Evolutionary conservation across 129 eudicot genomes (phyloP), one percentile per base, ranked within the genome.

Genomic region (Apium graveolens): DNA sequence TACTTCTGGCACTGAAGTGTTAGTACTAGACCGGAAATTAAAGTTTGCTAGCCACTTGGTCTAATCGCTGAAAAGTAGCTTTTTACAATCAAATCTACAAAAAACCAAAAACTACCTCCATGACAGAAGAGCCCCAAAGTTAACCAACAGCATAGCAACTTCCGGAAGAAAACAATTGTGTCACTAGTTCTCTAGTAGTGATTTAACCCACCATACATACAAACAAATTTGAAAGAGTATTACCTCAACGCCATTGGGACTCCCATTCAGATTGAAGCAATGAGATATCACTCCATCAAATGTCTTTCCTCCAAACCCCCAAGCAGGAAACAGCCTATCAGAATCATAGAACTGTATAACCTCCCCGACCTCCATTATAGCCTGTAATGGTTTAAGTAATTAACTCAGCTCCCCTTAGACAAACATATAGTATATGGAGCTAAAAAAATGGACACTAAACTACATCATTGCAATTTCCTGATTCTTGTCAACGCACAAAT

Each of bases 301-400:
- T 29, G 85, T 39, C 85, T 41, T 89, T 80, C 97, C 97, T 71
- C 99, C 99, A 77, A 95, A 96, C 24, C 99, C 99, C 99, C 99
- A 96, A 78, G 99, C 90, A 75, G 97, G 92, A 81, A 96, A 96
- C 39, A 77, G 86, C 78, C 84, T 90, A 71, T 96, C 97, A 45
- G 91, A 89, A 82, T 96, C 97, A 80, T 96, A 96, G 82, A 96
- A 89, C 63, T 96, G 99, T 49, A 96, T 86, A 66, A 92, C 99
- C 80, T 96, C 97, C 45, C 99, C 99, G 79, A 92, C 97, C 77
- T 89, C 95, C 89, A 78, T 85, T 39, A 96, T 90, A 57, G 99
- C 99, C 99, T 95, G 87, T 7, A 81, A 78, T 21, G 48, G 65
- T 70, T 80, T 32, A 26, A 35, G 53, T 65, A 35, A 79, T 46